These are phyloP conservation scores for Pyronema omphalodes DNA, from an alignment of 495 filamentous ascomycete species.

Conservation along the genomic window DNA sequence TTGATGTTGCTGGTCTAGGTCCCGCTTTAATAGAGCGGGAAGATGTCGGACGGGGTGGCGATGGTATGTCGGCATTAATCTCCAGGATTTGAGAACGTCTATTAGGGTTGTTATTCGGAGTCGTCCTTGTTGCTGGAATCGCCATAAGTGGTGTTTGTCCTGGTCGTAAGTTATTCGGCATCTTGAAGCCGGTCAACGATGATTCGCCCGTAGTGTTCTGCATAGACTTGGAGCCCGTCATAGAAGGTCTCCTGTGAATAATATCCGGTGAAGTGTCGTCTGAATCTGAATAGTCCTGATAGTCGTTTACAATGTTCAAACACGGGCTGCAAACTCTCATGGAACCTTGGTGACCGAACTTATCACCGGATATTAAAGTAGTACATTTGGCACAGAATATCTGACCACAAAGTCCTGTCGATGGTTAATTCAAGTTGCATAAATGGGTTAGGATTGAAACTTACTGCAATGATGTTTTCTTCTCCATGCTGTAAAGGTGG, in stretches of 20 bases:
- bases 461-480: slow-evolving; percentile 93
- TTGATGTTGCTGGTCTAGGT: slow-evolving; percentile 51
- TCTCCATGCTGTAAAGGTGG: slow-evolving; percentile 79
- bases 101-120: slow-evolving; percentile 55
- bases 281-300: slow-evolving; percentile 68
- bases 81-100: slow-evolving; percentile 77
- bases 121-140: slow-evolving; percentile 68
- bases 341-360: slow-evolving; percentile 72
- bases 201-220: slow-evolving; percentile 12
- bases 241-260: slow-evolving; percentile 26
- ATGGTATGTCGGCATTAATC: slow-evolving; percentile 53
- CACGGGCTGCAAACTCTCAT: slow-evolving; percentile 92
- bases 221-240: neutral
- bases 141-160: slow-evolving; percentile 47
- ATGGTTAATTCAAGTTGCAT: neutral
- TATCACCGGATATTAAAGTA: slow-evolving; percentile 60
- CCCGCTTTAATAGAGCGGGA: slow-evolving; percentile 79
- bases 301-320: slow-evolving; percentile 72
- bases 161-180: slow-evolving; percentile 17
- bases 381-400: slow-evolving; percentile 98
- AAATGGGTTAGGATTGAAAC: slow-evolving; percentile 1
- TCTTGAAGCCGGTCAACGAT: slow-evolving; percentile 17
- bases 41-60: slow-evolving; percentile 66
- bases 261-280: slow-evolving; percentile 44
- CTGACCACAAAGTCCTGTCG: slow-evolving; percentile 54